Conservation (phyloP, 83 land plant species). For the Thuja plicata region DNA sequence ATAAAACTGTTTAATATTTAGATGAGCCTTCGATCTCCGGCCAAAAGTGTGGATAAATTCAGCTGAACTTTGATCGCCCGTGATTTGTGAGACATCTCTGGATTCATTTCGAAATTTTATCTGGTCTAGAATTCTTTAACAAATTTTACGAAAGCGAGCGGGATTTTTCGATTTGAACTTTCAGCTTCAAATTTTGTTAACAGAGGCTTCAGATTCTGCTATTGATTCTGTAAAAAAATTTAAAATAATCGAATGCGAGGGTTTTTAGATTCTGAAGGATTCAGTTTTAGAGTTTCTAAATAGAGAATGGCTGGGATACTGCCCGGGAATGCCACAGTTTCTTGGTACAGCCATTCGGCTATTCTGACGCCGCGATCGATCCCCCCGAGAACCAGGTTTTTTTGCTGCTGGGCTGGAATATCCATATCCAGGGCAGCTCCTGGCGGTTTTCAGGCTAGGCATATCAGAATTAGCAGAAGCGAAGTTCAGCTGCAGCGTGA, state of each 20-base stretch:
- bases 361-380: background rate
- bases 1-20: background rate
- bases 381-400: background rate
- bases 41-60: background rate
- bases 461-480: background rate
- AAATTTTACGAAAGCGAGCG: background rate
- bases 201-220: background rate
- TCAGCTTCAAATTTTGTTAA: background rate
- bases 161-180: background rate
- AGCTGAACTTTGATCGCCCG: background rate
- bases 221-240: background rate
- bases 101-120: background rate
- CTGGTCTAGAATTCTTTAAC: background rate
- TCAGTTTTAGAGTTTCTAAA: background rate
- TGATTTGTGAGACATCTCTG: background rate
- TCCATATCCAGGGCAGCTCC: background rate
- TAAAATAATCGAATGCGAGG: background rate
- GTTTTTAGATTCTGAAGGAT: background rate
- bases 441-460: background rate
- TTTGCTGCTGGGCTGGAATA: background rate
- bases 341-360: background rate
- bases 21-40: background rate
- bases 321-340: background rate
- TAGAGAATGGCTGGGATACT: constrained; percentile 3
- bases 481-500: constrained; percentile 9